These are phyloP conservation scores for Micractinium conductrix DNA, from an alignment of 139 green algal genomes.

Conservation along the genomic window DNA sequence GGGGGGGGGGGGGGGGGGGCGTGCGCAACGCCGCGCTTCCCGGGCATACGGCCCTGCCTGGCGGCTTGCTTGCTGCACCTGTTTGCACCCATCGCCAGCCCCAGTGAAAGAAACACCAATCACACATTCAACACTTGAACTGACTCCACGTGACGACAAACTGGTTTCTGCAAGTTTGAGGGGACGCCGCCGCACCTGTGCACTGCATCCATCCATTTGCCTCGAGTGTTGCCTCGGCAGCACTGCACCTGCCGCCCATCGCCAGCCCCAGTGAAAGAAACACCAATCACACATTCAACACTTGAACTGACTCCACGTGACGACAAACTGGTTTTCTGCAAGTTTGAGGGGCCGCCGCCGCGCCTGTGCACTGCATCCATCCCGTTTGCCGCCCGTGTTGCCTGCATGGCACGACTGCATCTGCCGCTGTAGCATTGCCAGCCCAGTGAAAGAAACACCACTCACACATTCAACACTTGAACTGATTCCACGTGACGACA, in stretches of 20 bases:
- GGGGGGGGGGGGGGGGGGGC: no score
- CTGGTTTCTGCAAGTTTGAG: constrained; percentile 37
- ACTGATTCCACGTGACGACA: constrained; percentile 25
- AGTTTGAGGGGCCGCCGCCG: constrained; percentile 11
- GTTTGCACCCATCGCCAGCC: background rate
- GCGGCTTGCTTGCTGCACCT: background rate
- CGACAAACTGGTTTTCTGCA: constrained; percentile 32
- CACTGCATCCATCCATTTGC: background rate
- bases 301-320: constrained; percentile 26
- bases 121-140: constrained; percentile 37
- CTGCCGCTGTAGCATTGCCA: background rate
- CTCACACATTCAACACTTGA: constrained; percentile 40
- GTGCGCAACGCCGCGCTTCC: no score
- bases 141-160: constrained; percentile 20
- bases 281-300: constrained; percentile 37
- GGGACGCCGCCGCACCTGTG: background rate
- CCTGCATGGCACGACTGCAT: background rate
- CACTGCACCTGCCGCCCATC: background rate
- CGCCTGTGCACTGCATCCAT: background rate
- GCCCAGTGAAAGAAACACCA: constrained; percentile 30
- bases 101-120: constrained; percentile 31
- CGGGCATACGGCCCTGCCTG: no score
- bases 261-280: constrained; percentile 26
- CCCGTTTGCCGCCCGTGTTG: background rate
- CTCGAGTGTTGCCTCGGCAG: background rate